Evolutionary conservation across 441 rosid species (phyloP).

Genomic region (Pelargonium hybrid): DNA sequence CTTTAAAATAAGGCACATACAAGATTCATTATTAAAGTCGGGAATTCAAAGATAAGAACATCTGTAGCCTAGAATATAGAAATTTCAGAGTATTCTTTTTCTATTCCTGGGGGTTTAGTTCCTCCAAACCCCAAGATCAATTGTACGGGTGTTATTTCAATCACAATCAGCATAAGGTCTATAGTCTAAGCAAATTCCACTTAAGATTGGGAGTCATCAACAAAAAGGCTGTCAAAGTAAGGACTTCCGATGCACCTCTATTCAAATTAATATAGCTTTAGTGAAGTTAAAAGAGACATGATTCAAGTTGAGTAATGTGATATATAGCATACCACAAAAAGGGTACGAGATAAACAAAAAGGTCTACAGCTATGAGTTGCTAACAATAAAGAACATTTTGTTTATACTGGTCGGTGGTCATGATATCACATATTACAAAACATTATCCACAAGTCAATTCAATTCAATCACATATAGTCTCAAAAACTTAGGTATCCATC

Average conservation of each 20-base stretch:
- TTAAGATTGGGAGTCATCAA: background rate
- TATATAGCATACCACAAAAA: background rate
- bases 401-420: background rate
- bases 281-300: background rate
- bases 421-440: background rate
- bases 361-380: background rate
- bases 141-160: background rate
- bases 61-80: background rate
- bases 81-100: background rate
- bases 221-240: background rate
- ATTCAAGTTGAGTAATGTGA: background rate
- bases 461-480: background rate
- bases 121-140: background rate
- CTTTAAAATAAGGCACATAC: background rate
- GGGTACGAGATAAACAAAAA: background rate
- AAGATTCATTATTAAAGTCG: background rate
- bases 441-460: background rate
- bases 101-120: background rate
- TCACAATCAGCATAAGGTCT: background rate
- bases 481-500: background rate
- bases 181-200: background rate
- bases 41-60: background rate
- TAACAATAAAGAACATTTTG: background rate
- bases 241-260: background rate
- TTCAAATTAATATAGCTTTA: background rate